Conservation (phyloP, 148 eudicot species). For the Amaranthus hypochondriacus region DNA sequence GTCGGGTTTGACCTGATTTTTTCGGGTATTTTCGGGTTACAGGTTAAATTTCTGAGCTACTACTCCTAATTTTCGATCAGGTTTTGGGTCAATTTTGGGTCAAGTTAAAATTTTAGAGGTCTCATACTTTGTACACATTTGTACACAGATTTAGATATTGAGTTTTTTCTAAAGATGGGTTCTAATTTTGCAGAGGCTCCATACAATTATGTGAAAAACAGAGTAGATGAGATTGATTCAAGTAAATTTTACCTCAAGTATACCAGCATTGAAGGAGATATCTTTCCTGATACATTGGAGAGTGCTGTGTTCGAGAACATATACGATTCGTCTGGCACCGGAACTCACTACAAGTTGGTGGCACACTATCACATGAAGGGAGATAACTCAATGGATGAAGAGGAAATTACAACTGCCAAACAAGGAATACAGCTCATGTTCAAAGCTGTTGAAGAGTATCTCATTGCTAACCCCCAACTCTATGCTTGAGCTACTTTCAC, state of each 20-base stretch:
- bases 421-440: constrained; percentile 16
- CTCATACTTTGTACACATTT: constrained; percentile 9
- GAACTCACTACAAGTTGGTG: constrained; percentile 12
- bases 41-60: no score
- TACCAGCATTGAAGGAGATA: constrained; percentile 25
- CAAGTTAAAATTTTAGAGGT: constrained; percentile 21
- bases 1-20: no score
- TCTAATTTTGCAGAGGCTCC: constrained; percentile 3
- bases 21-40: no score
- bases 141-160: constrained; percentile 12
- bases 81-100: constrained; percentile 19
- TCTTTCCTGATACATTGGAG: constrained; percentile 13
- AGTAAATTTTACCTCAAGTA: constrained; percentile 22
- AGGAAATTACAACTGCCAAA: constrained; percentile 13
- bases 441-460: constrained; percentile 25
- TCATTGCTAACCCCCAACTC: constrained; percentile 26
- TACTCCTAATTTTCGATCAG: constrained; percentile 23
- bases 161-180: not conserved
- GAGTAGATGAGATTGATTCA: constrained; percentile 22
- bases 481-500: constrained; percentile 15
- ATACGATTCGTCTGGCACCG: not conserved
- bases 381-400: constrained; percentile 13
- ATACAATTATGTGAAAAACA: constrained; percentile 10
- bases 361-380: constrained; percentile 20
- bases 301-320: constrained; percentile 8